phyloP scores from a whole-genome alignment of 2,329 filamentous ascomycete genomes.

The Botryotinia convoluta region DNA sequence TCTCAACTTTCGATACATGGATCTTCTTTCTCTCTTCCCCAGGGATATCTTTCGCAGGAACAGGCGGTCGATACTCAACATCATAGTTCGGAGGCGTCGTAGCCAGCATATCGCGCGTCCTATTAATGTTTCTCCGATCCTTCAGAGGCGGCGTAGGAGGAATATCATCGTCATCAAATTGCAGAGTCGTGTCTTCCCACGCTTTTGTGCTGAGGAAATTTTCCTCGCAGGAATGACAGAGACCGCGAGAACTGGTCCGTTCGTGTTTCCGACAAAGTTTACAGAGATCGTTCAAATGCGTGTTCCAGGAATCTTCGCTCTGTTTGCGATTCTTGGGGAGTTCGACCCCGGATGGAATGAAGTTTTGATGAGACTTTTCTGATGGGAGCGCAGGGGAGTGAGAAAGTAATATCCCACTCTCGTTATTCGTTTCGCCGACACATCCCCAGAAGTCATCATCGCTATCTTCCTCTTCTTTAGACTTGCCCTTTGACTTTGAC shows the following conservation, averaged over 20 bases:
- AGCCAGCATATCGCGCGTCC: not conserved
- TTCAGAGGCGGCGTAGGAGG: conserved; percentile 1
- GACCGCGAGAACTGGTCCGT: not conserved
- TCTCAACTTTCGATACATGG: not conserved
- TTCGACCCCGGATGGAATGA: not conserved
- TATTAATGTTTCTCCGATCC: not conserved
- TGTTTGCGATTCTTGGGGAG: not conserved
- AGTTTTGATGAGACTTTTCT: not conserved
- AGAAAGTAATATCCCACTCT: not conserved
- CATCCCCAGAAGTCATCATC: conserved; percentile 12
- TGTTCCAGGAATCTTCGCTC: not conserved
- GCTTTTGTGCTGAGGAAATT: not conserved
- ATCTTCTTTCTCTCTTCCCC: not conserved
- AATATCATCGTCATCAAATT: not conserved
- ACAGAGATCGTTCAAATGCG: not conserved
- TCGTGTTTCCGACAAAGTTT: conserved; percentile 6
- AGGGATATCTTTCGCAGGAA: not conserved
- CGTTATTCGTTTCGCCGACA: not conserved
- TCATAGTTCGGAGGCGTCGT: not conserved
- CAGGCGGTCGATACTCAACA: not conserved
- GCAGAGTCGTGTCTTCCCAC: not conserved
- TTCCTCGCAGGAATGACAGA: not conserved
- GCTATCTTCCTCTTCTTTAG: not conserved
- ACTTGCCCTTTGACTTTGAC: not conserved
- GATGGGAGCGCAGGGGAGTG: not conserved